These are phyloP conservation scores for Leccinum ochraceum DNA, from an alignment of 768 basidiomycete species.

Conservation along the genomic window DNA sequence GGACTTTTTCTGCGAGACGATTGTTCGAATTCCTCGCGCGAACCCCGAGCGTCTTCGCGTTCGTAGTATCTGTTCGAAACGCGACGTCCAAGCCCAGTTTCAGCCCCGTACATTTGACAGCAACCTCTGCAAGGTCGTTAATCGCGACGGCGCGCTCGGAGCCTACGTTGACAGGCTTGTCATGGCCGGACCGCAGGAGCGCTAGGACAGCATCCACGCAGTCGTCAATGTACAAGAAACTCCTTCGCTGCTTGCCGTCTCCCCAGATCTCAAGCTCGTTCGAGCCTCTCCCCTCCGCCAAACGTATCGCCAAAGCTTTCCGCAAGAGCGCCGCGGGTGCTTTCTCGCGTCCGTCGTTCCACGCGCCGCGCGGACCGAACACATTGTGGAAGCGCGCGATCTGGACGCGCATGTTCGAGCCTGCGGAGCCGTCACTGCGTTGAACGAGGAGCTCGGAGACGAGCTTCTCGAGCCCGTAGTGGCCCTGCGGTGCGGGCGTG, in stretches of 20 bases:
- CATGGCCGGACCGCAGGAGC: slow-evolving; percentile 41
- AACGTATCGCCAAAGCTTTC: slow-evolving; percentile 43
- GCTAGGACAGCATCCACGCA: slow-evolving; percentile 50
- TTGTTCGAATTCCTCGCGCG: slow-evolving; percentile 55
- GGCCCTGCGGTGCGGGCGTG: slow-evolving; percentile 49
- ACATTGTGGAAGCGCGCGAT: slow-evolving; percentile 62
- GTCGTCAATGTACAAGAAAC: slow-evolving; percentile 58
- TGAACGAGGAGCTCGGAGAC: slow-evolving; percentile 46
- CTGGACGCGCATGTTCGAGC: slow-evolving; percentile 36
- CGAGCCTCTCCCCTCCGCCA: slow-evolving; percentile 3
- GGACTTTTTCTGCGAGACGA: slow-evolving; percentile 26
- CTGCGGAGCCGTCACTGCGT: slow-evolving; percentile 28
- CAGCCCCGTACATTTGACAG: slow-evolving; percentile 36
- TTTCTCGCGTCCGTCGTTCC: slow-evolving; percentile 58
- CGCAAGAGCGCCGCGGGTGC: slow-evolving; percentile 57
- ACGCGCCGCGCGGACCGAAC: slow-evolving; percentile 54
- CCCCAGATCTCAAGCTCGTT: slow-evolving; percentile 57
- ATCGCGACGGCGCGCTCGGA: slow-evolving; percentile 48
- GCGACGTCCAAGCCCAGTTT: slow-evolving; percentile 23
- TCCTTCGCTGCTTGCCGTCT: slow-evolving; percentile 51
- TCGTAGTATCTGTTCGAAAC: slow-evolving; percentile 26
- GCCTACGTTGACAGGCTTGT: slow-evolving; percentile 49
- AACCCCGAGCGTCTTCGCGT: slow-evolving; percentile 46
- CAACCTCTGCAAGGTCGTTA: slow-evolving; percentile 42
- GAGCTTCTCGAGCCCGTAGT: slow-evolving; percentile 63